These are phyloP conservation scores for Sphagnum tenellum DNA, from an alignment of 225 moss, liverwort and hornwort genomes.

Conservation along the genomic window DNA sequence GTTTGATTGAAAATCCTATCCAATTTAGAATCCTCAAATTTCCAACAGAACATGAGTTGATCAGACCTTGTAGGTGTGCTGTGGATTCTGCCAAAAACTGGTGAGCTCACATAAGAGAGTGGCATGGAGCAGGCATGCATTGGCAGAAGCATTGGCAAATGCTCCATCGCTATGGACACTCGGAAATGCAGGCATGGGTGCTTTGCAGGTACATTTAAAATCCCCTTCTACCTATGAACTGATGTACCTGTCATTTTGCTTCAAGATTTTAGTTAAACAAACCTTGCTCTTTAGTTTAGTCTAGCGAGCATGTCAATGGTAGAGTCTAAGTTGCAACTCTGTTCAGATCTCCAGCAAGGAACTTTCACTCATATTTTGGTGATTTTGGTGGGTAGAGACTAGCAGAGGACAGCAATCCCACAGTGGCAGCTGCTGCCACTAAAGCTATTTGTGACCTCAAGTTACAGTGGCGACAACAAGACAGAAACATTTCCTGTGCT, in stretches of 20 bases:
- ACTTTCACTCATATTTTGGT: too few relatives aligned
- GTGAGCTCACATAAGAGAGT: background rate
- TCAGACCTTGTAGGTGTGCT: too few relatives aligned
- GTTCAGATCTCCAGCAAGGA: too few relatives aligned
- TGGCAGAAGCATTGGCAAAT: slow-evolving; percentile 75
- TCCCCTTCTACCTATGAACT: too few relatives aligned
- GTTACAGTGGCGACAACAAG: slow-evolving; percentile 47
- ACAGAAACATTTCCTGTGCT: background rate
- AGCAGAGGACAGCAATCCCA: slow-evolving; percentile 67
- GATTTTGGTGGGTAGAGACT: slow-evolving; percentile 41
- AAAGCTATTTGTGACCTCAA: slow-evolving; percentile 68
- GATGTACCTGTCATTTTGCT: too few relatives aligned
- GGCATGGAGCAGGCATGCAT: slow-evolving; percentile 46
- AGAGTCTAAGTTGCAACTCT: too few relatives aligned
- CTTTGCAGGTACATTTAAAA: slow-evolving; percentile 50
- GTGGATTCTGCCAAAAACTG: background rate
- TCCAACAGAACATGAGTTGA: too few relatives aligned
- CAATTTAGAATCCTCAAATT: too few relatives aligned
- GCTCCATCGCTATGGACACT: slow-evolving; percentile 94
- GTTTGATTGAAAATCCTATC: too few relatives aligned
- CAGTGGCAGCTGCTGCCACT: slow-evolving; percentile 74
- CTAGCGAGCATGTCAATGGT: too few relatives aligned
- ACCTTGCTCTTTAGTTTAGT: too few relatives aligned
- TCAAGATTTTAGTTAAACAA: too few relatives aligned
- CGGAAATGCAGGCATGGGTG: slow-evolving; percentile 91